A percentile compares a stretch with the other conserved stretches of the same genome.
These are phyloP conservation scores for Arachis stenosperma DNA, from an alignment of 306 rosid genomes.

Conservation along the genomic window DNA sequence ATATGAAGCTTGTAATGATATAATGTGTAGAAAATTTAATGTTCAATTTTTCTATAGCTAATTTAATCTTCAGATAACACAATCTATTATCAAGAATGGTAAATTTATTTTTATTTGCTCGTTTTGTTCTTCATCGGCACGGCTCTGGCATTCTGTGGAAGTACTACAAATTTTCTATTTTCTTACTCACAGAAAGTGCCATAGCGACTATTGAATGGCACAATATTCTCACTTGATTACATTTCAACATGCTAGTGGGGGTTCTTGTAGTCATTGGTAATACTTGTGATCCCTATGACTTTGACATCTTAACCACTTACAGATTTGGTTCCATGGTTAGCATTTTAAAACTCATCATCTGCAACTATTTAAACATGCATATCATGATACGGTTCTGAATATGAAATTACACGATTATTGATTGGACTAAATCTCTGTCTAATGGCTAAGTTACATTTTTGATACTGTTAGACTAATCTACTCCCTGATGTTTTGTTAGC, in stretches of 20 bases:
- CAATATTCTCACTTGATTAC: conserved; percentile 26
- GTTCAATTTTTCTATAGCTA: background rate
- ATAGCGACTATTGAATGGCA: conserved; percentile 50
- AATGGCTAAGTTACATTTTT: conserved; percentile 18
- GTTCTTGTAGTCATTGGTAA: conserved; percentile 20
- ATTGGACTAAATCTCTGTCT: conserved; percentile 30
- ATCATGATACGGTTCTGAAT: conserved; percentile 16
- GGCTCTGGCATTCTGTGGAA: conserved; percentile 91
- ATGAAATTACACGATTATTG: conserved; percentile 21
- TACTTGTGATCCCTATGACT: conserved; percentile 88
- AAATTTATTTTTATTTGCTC: conserved; percentile 6
- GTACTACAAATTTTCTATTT: conserved; percentile 68
- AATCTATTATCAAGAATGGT: conserved; percentile 12
- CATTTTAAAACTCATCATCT: conserved; percentile 35
- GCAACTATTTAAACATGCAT: conserved; percentile 28
- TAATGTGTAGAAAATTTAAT: too few species aligned
- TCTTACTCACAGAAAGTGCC: conserved; percentile 68
- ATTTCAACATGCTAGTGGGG: conserved; percentile 13
- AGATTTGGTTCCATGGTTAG: conserved; percentile 96
- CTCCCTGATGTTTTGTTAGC: conserved; percentile 50
- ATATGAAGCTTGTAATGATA: too few species aligned
- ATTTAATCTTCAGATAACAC: conserved; percentile 24
- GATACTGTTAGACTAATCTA: conserved; percentile 25
- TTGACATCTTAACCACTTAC: conserved; percentile 87
- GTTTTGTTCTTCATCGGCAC: conserved; percentile 49